Evolutionary conservation across 1,284 basidiomycete species (phyloP), one percentile per base, ranked within the genome.

Genomic region (Fomitopsis pinicola): DNA sequence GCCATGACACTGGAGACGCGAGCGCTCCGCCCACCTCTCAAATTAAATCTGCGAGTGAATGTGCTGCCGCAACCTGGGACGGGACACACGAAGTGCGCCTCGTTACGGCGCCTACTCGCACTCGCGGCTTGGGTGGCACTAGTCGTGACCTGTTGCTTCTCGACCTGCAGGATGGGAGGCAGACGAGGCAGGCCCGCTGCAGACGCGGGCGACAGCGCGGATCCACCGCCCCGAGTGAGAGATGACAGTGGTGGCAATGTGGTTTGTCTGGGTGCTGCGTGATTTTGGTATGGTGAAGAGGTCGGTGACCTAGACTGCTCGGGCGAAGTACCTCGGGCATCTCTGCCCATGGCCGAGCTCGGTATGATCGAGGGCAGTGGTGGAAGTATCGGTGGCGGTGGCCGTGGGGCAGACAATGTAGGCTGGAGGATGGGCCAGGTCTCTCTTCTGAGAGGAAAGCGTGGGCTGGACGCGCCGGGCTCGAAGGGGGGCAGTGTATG

Each of bases 1-100:
- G 55, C 26, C 38, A 45, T 42, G 57, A 50, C 22, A 52, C 26
- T 52, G 10, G 26, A 50, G 58, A 60, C 44, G 58, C 60, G 62
- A 65, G 59, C 58, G 58, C 58, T 59, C 42, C 36, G 58, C 50
- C 48, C 66, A 91, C 92, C 92, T 84, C 83, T 78, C 57, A 93
- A 76, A 76, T 94, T 93, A 79, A 93, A 93, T 63, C 91, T 82
- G 71, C 91, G 84, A 69, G 94, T 97, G 75, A 96, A 98, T 4
- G 95, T 97, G 76, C 93, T 95, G 55, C 92, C 93, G 77, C 95
- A 98, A 14, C 94, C 95, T 14, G 95, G 94, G 9, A 98, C 94
- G 26, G 95, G 95, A 75, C 95, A 98, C 58, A 88, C 83, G 76
- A 97, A 97, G 68, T 92, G 86, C 0, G 94, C 95, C 73, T 94